Base-by-base conservation (phyloP, 176 grass and related monocot species). In the Eremochloa ophiuroides region DNA sequence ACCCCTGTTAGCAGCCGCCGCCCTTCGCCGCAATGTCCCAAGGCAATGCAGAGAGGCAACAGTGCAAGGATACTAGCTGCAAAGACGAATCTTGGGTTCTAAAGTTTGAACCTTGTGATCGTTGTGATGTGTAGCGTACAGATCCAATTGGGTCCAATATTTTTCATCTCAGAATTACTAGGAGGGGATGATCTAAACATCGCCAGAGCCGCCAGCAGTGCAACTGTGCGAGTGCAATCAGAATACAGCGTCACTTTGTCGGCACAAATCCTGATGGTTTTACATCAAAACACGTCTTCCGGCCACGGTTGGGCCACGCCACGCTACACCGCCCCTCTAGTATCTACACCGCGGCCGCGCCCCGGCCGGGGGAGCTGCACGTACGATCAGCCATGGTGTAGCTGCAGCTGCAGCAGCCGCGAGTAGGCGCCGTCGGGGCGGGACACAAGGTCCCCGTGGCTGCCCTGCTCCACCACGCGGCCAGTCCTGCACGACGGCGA, bases 401-500 rank as follows among this genome's bases (percentile, higher is more conserved):
- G 75, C 85, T 97, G 94, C 44, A 97, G 81, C 83, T 97, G 91
- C 59, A 93, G 69, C 69, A 97, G 77, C 79, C 86, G 77, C 23
- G 81, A 89, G 85, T 97, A 97, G 0, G 91, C 91, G 6, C 94
- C 94, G 27, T 97, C 88, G 1, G 88, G 67, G 7, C 88, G 71
- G 2, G 88, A 66, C 20, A 91, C 77, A 51, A 97, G 84, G 38
- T 97, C 94, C 14, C 84, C 69, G 76, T 97, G 94, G 86, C 86
- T 91, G 10, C 94, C 94, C 68, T 93, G 91, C 80, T 97, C 91
- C 41, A 88, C 81, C 17, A 94, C 84, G 62, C 89, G 82, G 0
- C 94, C 89, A n/a, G 25, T 97, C 94, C 66, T 94, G 94, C 60
- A 97, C 84, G 4, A 97, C 89, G 4, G 84, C 86, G 40, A 97